These are phyloP conservation scores for Crucibulum laeve DNA, from an alignment of 768 basidiomycete species.

Conservation along the genomic window DNA sequence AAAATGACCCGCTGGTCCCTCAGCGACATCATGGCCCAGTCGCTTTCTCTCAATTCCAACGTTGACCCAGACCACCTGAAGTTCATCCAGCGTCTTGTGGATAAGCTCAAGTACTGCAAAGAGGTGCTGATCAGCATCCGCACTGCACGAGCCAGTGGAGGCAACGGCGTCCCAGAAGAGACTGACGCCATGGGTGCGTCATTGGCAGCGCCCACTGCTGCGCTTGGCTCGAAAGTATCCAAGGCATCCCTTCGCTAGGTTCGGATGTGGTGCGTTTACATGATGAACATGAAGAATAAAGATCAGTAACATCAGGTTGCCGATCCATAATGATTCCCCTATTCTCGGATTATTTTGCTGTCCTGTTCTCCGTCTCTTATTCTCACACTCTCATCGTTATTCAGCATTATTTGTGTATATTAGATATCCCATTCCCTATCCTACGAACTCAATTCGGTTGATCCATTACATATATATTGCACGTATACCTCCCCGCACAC, in stretches of 20 bases:
- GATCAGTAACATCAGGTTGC: not conserved
- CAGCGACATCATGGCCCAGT: slow-evolving; percentile 60
- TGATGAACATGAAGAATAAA: no score
- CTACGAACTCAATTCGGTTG: no score
- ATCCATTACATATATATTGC: no score
- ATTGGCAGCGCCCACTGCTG: not conserved
- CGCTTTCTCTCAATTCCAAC: slow-evolving; percentile 25
- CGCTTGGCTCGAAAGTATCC: not conserved
- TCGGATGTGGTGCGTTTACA: not conserved
- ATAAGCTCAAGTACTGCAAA: slow-evolving; percentile 83
- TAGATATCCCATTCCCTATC: no score
- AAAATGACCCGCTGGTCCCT: slow-evolving; percentile 70
- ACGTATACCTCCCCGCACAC: no score
- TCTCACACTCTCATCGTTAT: no score
- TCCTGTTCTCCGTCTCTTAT: no score
- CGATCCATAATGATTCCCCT: no score
- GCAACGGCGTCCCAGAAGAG: slow-evolving; percentile 20
- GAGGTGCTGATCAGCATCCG: slow-evolving; percentile 75
- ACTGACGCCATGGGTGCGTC: slow-evolving; percentile 8
- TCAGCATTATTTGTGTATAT: no score
- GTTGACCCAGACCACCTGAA: slow-evolving; percentile 54
- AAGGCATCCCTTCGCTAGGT: slow-evolving; percentile 4
- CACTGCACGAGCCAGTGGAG: slow-evolving; percentile 45
- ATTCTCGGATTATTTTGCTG: no score
- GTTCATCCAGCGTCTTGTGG: slow-evolving; percentile 60